A percentile compares a stretch with the other conserved stretches of the same genome.
phyloP scores from a whole-genome alignment of 768 basidiomycete genomes.

The Mycena polygramma region DNA sequence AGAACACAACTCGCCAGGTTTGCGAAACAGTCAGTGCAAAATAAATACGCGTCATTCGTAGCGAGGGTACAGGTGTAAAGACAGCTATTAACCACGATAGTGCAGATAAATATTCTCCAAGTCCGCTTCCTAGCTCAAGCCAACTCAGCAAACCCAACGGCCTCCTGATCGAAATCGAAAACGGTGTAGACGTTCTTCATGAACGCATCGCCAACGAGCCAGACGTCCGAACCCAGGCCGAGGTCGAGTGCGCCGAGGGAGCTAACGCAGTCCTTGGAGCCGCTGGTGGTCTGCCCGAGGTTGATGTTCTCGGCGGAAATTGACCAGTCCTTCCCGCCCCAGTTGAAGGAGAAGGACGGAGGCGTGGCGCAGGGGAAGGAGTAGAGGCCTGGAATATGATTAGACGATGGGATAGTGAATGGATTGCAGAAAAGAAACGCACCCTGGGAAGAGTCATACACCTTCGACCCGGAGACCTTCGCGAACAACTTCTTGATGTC shows the following conservation, averaged over 20 bases:
- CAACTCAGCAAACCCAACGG: conserved; percentile 53
- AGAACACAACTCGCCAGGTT: too few relatives aligned
- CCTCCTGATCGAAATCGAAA: conserved; percentile 52
- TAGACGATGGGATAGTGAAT: neutral
- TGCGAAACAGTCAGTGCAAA: too few relatives aligned
- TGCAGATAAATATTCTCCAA: too few relatives aligned
- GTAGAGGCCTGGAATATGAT: neutral
- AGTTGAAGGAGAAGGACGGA: conserved; percentile 48
- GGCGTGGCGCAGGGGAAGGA: conserved; percentile 41
- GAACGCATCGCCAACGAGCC: conserved; percentile 56
- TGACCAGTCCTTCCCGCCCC: conserved; percentile 51
- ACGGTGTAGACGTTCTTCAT: conserved; percentile 60
- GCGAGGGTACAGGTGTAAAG: too few relatives aligned
- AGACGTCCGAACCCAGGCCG: conserved; percentile 26
- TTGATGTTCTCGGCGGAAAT: conserved; percentile 60
- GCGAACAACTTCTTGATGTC: conserved; percentile 41
- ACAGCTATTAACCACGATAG: too few relatives aligned
- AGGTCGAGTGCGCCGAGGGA: conserved; percentile 62
- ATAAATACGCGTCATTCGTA: too few relatives aligned
- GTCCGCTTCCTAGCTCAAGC: too few relatives aligned
- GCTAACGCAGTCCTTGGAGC: conserved; percentile 59
- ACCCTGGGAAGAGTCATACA: conserved; percentile 23
- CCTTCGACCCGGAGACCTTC: conserved; percentile 14
- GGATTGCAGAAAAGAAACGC: neutral
- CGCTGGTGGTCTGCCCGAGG: conserved; percentile 54